Conservation (phyloP, 768 basidiomycete species). For the Auriscalpium vulgare region DNA sequence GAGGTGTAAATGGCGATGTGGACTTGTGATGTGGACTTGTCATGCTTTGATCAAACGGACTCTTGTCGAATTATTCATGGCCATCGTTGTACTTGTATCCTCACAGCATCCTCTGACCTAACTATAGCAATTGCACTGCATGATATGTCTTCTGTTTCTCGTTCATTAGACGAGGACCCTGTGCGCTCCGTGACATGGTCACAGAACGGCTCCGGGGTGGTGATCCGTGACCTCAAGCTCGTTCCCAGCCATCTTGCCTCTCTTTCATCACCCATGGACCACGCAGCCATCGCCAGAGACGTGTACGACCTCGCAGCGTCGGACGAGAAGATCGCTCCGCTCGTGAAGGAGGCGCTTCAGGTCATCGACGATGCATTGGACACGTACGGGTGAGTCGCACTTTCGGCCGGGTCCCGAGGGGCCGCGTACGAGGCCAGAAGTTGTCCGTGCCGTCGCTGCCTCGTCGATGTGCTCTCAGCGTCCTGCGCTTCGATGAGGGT, state of each 20-base stretch:
- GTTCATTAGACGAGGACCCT: too few species aligned
- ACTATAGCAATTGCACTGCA: too few species aligned
- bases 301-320: conserved; percentile 57
- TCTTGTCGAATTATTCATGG: too few species aligned
- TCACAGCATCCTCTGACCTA: too few species aligned
- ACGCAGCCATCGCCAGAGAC: conserved; percentile 41
- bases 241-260: not conserved
- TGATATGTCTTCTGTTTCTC: too few species aligned
- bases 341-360: conserved; percentile 70
- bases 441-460: too few species aligned
- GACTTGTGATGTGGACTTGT: not conserved
- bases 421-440: not conserved
- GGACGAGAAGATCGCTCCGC: conserved; percentile 42
- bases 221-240: too few species aligned
- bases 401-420: conserved; percentile 3
- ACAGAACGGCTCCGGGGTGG: too few species aligned
- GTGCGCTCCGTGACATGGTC: too few species aligned
- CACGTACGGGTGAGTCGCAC: conserved; percentile 65
- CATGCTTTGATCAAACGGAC: not conserved
- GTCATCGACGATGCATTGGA: conserved; percentile 78
- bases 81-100: too few species aligned
- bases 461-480: not conserved
- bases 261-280: conserved; percentile 34
- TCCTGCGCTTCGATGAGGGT: not conserved
- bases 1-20: conserved; percentile 15